Base-by-base conservation (phyloP, 2,329 filamentous ascomycete species). In the Trichophyton verrucosum region DNA sequence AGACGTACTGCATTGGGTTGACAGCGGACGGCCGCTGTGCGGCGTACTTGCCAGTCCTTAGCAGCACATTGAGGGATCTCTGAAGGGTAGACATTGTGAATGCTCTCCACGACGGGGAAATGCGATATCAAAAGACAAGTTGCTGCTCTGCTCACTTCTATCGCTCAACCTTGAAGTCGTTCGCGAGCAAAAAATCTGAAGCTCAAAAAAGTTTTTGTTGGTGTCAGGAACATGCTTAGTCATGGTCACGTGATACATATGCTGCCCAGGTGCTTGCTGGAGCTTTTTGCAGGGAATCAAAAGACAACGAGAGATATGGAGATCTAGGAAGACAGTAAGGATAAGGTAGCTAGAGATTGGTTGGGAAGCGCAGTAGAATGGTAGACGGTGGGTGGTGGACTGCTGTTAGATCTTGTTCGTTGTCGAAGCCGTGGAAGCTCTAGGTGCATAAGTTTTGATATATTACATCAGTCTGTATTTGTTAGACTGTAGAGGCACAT, bases 31-130 rank as follows among this genome's bases (percentile, higher is more conserved):
- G 82, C 70, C 83, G 81, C 75, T 83, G 80, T 72, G 94, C 80
- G 68, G 88, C 86, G 69, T 83, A 80, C 72, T 89, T 87, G 75
- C 88, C 87, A 67, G 90, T 88, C 80, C 89, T 88, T 78, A 94
- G 76, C 71, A 96, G 86, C 70, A 89, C 86, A 77, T 84, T 83
- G 70, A 90, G 73, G 64, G 87, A 84, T 80, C 90, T 86, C 74
- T 90, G 83, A 73, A 94, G 85, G 72, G 83, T 82, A 76, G 90
- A 86, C 88, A 95, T 95, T 72, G 75, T 87, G 79, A 72, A 67
- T 69, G 65, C 65, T 27, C 24, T 33, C 51, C 30, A 11, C 11
- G 27, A 33, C 3, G n/a, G 33, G 27, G 30, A 27, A 55, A 36
- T 55, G 27, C 15, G 51, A 36, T 55, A 55, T 20, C n/a, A 38